Conservation (phyloP, 495 filamentous ascomycete species). For the Trichoderma parareesei region DNA sequence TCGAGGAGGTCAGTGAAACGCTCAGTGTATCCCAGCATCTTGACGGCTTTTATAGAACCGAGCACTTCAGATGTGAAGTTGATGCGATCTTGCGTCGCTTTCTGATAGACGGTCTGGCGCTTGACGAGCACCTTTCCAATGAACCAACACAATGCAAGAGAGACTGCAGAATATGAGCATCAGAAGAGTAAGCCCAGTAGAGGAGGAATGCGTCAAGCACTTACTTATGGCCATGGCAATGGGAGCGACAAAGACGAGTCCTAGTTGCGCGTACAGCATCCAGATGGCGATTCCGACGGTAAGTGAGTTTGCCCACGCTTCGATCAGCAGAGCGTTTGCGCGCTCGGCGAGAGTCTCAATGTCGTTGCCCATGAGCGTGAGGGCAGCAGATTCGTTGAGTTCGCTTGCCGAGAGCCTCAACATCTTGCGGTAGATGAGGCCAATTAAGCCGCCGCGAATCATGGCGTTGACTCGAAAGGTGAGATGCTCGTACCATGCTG, state of each 20-base stretch:
- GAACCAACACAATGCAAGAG: conserved; percentile 22
- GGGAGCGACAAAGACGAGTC: conserved; percentile 30
- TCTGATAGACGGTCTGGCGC: conserved; percentile 34
- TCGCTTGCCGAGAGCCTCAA: conserved; percentile 30
- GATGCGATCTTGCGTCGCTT: conserved; percentile 37
- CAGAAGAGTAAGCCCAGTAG: background rate
- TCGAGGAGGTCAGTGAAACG: conserved; percentile 26
- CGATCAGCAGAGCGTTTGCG: conserved; percentile 14
- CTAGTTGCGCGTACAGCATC: conserved; percentile 21
- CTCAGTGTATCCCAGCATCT: conserved; percentile 43
- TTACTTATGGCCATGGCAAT: conserved; percentile 37
- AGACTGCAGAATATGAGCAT: conserved; percentile 16
- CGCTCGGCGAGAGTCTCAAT: conserved; percentile 11
- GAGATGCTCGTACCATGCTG: conserved; percentile 47
- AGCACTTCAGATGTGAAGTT: conserved; percentile 39
- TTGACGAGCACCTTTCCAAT: conserved; percentile 29
- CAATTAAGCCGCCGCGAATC: conserved; percentile 49
- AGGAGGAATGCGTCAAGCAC: background rate
- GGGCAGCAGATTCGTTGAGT: conserved; percentile 37
- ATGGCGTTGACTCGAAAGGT: conserved; percentile 51
- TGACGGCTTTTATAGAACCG: conserved; percentile 45
- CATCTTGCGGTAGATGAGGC: conserved; percentile 48
- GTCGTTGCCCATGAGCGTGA: conserved; percentile 50
- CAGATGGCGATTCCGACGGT: conserved; percentile 18
- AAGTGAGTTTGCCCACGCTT: conserved; percentile 18